phyloP scores from a whole-genome alignment of 2,329 filamentous ascomycete genomes.

The Aspergillus ochraceus region DNA sequence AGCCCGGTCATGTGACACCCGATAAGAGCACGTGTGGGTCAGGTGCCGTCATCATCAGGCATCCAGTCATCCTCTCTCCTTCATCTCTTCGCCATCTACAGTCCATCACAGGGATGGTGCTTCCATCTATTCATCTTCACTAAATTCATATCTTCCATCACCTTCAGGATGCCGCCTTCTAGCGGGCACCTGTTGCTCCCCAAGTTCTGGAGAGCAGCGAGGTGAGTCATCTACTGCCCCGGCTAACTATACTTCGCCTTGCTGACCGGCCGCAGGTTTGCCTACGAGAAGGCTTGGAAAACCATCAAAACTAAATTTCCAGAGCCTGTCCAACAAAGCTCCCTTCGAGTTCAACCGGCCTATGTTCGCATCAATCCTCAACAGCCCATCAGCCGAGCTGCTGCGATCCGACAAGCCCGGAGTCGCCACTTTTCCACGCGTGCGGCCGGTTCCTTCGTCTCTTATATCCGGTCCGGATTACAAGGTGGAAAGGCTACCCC shows the following conservation, averaged over 20 bases:
- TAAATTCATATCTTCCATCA: slow-evolving; percentile 5
- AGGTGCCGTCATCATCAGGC: slow-evolving; percentile 30
- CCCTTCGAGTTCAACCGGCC: slow-evolving; percentile 58
- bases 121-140: slow-evolving; percentile 15
- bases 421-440: slow-evolving; percentile 64
- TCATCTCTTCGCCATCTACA: slow-evolving; percentile 13
- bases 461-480: slow-evolving; percentile 42
- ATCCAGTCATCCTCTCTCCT: slow-evolving; percentile 16
- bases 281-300: slow-evolving; percentile 48
- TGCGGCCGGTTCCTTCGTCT: slow-evolving; percentile 50
- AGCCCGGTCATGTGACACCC: neutral
- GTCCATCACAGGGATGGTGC: slow-evolving; percentile 16
- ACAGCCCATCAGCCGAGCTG: slow-evolving; percentile 62
- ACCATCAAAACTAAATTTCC: slow-evolving; percentile 44
- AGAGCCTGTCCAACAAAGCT: slow-evolving; percentile 37
- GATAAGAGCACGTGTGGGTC: slow-evolving; percentile 6
- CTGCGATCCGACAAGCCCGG: slow-evolving; percentile 63
- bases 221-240: slow-evolving; percentile 32
- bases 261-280: slow-evolving; percentile 42
- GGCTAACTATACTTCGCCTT: slow-evolving; percentile 5
- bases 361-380: slow-evolving; percentile 57
- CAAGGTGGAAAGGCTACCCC: slow-evolving; percentile 54
- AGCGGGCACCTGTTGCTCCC: slow-evolving; percentile 52
- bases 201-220: slow-evolving; percentile 50
- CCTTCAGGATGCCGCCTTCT: slow-evolving; percentile 46